These are phyloP conservation scores for Rhododendron mucronatum DNA, from an alignment of 148 eudicot genomes.

Conservation along the genomic window DNA sequence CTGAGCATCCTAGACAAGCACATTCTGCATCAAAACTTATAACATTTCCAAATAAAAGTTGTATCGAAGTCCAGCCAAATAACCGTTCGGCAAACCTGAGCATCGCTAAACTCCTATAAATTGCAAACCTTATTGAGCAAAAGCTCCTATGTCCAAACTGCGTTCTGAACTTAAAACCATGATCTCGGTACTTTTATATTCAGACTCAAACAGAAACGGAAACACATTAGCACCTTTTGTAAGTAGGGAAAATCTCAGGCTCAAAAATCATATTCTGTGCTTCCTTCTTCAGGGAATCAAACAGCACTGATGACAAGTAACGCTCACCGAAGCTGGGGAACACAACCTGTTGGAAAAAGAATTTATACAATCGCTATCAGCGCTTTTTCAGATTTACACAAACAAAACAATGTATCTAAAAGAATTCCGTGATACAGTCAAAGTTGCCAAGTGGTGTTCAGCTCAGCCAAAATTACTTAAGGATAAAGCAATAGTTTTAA, in stretches of 20 bases:
- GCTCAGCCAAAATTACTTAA: not conserved
- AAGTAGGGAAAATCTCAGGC: slow-evolving; percentile 14
- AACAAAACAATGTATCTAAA: not conserved
- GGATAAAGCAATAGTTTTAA: not conserved
- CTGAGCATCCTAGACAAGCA: too few species aligned
- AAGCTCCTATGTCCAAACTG: not conserved
- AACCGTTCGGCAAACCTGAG: too few species aligned
- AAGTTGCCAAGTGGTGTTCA: not conserved
- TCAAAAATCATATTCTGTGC: slow-evolving; percentile 41
- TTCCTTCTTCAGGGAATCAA: slow-evolving; percentile 41
- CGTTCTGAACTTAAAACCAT: not conserved
- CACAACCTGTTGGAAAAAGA: slow-evolving; percentile 36
- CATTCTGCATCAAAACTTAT: not conserved
- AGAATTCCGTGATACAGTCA: not conserved
- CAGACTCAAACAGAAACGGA: not conserved
- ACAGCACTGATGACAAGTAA: slow-evolving; percentile 62
- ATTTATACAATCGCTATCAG: not conserved
- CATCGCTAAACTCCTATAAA: not conserved
- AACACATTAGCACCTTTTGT: not conserved
- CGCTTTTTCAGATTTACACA: not conserved
- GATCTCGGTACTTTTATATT: not conserved
- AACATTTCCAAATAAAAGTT: not conserved
- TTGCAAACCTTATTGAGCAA: not conserved
- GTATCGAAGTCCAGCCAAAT: not conserved
- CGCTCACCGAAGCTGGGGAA: slow-evolving; percentile 91